A percentile compares a stretch with the other conserved stretches of the same genome.
Evolutionary conservation across 169 alveolate genomes (phyloP).

Genomic region (Plasmodium relictum): DNA sequence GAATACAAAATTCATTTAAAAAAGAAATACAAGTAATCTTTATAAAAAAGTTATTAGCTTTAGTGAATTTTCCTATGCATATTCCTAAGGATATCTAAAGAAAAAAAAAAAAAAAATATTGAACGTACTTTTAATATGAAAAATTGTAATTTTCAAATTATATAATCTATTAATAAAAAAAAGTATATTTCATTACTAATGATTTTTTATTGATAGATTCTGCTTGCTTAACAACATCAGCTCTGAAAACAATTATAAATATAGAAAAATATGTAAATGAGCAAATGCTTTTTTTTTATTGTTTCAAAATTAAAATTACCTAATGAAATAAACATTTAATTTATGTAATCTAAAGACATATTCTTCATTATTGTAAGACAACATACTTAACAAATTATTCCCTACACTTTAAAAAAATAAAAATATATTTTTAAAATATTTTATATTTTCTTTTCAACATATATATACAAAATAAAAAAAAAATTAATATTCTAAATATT

Average conservation of each 20-base stretch:
- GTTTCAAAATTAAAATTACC: conserved; percentile 16
- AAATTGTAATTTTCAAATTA: neutral
- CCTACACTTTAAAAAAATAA: conserved; percentile 52
- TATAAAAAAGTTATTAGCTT: conserved; percentile 68
- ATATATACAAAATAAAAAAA: neutral
- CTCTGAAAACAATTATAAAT: conserved; percentile 16
- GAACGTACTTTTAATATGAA: no score
- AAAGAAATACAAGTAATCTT: conserved; percentile 68
- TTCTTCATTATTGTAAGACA: conserved; percentile 71
- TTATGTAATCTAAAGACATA: conserved; percentile 62
- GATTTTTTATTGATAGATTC: conserved; percentile 71
- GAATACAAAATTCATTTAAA: conserved; percentile 69
- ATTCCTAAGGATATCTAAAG: conserved; percentile 70
- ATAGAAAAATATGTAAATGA: neutral
- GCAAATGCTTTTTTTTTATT: neutral
- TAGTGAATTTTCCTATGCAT: conserved; percentile 74
- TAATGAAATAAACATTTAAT: conserved; percentile 43
- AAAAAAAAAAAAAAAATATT: neutral
- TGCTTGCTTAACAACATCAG: conserved; percentile 62
- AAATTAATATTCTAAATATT: neutral
- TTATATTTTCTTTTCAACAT: conserved; percentile 6
- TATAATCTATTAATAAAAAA: neutral
- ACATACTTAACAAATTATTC: conserved; percentile 67
- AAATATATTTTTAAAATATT: neutral
- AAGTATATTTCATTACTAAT: conserved; percentile 22